Conservation (phyloP, 2,329 filamentous ascomycete species). For the Aspergillus clavatus region DNA sequence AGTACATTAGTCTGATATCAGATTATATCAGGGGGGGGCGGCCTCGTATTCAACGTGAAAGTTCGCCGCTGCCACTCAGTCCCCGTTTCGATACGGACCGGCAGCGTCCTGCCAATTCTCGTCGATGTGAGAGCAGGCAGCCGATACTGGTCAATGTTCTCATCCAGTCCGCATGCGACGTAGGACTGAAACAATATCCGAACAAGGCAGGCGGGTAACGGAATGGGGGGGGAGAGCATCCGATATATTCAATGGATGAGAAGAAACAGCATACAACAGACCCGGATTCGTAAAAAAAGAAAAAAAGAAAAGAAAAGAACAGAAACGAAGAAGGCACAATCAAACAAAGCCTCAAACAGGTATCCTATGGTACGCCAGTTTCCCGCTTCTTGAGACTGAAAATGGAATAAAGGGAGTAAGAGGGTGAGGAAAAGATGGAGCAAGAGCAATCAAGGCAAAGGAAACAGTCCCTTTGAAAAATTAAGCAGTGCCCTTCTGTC, state of each 20-base stretch:
- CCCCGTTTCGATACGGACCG: slow-evolving; percentile 1
- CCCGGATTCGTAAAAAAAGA: slow-evolving; percentile 9
- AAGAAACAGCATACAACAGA: slow-evolving; percentile 8
- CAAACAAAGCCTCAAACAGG: slow-evolving; percentile 18
- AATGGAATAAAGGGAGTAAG: background rate
- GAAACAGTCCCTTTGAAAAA: slow-evolving; percentile 12
- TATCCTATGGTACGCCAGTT: slow-evolving; percentile 30
- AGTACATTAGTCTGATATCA: slow-evolving; percentile 27
- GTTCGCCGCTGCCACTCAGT: background rate
- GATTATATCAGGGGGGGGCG: slow-evolving; percentile 10
- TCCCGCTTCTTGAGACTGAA: slow-evolving; percentile 20
- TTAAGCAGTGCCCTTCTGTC: slow-evolving; percentile 43
- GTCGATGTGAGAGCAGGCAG: background rate
- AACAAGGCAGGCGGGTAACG: slow-evolving; percentile 4
- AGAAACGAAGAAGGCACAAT: no score
- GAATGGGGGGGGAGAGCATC: slow-evolving; percentile 15
- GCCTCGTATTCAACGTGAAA: slow-evolving; percentile 5
- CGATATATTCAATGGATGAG: slow-evolving; percentile 21
- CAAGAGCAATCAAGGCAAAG: slow-evolving; percentile 9
- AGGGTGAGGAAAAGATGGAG: slow-evolving; percentile 12
- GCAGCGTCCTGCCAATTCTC: slow-evolving; percentile 2
- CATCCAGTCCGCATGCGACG: slow-evolving; percentile 1
- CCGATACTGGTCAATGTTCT: slow-evolving; percentile 5
- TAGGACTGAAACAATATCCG: background rate
- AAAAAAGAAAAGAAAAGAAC: no score